Evolutionary conservation across 2,329 filamentous ascomycete species (phyloP).

Genomic region (Pseudocercospora pini-densiflorae): DNA sequence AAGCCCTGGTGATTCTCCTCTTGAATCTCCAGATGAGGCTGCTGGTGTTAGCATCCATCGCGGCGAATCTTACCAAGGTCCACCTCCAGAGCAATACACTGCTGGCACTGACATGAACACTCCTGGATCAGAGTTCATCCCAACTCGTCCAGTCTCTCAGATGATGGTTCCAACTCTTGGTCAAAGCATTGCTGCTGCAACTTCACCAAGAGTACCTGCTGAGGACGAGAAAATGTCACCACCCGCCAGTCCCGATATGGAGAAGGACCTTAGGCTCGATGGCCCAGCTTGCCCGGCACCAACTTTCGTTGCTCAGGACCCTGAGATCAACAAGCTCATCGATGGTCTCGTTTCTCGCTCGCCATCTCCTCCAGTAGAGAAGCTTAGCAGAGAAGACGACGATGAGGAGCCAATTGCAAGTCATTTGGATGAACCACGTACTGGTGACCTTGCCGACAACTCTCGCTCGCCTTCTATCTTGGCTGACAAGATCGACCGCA

Average conservation of each 20-base stretch:
- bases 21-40: conserved; percentile 2
- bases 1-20: conserved; percentile 11
- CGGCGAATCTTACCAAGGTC: conserved; percentile 2
- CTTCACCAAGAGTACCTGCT: not conserved
- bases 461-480: conserved; percentile 3
- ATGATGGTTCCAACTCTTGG: conserved; percentile 17
- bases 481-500: not conserved
- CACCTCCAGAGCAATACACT: conserved; percentile 1
- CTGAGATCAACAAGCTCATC: not conserved
- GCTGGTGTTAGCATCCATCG: not conserved
- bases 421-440: not conserved
- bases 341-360: not conserved
- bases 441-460: conserved; percentile 2
- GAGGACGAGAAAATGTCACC: not conserved
- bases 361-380: not conserved
- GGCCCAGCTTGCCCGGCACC: not conserved
- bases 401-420: not conserved
- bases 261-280: not conserved
- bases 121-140: conserved; percentile 22
- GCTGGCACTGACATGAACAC: conserved; percentile 10
- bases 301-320: not conserved
- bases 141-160: conserved; percentile 22
- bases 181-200: conserved; percentile 3
- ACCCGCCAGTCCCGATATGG: not conserved
- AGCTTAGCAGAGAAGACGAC: not conserved